These are phyloP conservation scores for Voacanga thouarsii DNA, from an alignment of 257 asterid genomes.

Conservation along the genomic window DNA sequence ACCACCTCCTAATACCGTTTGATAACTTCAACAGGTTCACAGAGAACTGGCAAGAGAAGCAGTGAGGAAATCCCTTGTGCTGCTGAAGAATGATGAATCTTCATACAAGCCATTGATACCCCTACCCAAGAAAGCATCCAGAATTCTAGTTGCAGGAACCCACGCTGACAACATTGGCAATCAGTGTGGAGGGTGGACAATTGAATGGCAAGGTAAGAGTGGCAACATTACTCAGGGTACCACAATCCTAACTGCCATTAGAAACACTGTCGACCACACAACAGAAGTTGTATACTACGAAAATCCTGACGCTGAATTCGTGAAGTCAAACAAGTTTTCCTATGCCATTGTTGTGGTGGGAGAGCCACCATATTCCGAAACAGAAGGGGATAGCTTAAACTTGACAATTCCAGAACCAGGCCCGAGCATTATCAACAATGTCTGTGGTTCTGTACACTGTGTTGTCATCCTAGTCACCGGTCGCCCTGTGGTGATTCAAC, in stretches of 20 bases:
- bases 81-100: slow-evolving; percentile 31
- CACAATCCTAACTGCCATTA: slow-evolving; percentile 25
- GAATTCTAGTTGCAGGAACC: slow-evolving; percentile 38
- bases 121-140: slow-evolving; percentile 29
- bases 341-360: slow-evolving; percentile 30
- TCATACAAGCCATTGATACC: slow-evolving; percentile 31
- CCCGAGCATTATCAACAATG: slow-evolving; percentile 16
- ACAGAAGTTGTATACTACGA: slow-evolving; percentile 25
- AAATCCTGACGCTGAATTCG: slow-evolving; percentile 18
- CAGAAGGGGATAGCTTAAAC: slow-evolving; percentile 26
- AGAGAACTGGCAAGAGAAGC: slow-evolving; percentile 44
- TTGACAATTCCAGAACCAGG: slow-evolving; percentile 32
- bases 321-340: slow-evolving; percentile 18
- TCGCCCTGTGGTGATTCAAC: slow-evolving; percentile 28
- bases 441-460: slow-evolving; percentile 19
- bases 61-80: slow-evolving; percentile 43
- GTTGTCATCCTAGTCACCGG: slow-evolving; percentile 24
- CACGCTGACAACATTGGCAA: slow-evolving; percentile 38
- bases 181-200: slow-evolving; percentile 46
- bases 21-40: slow-evolving; percentile 23
- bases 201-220: slow-evolving; percentile 34
- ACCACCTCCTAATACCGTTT: background rate
- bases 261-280: slow-evolving; percentile 13
- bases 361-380: slow-evolving; percentile 31
- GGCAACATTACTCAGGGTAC: slow-evolving; percentile 32